Percentiles rank a stretch among this genome's conserved stretches.
phyloP scores from a whole-genome alignment of 2,329 filamentous ascomycete species.

The Fusarium sp. region DNA sequence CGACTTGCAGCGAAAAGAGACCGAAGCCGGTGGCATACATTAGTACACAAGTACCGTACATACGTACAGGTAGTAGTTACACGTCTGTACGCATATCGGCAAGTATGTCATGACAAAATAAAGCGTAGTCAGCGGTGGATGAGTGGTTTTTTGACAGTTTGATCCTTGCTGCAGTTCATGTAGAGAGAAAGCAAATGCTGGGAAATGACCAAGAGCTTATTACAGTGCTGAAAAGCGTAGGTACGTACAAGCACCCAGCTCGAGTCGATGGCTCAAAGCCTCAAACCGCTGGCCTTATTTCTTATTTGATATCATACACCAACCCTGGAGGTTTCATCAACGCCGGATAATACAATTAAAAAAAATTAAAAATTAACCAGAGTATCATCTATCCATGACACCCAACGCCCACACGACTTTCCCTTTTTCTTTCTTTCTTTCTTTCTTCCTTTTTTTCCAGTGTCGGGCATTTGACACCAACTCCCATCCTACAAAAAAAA shows the following conservation, averaged over 20 bases:
- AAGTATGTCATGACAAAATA: neutral
- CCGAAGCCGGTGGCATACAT: conserved; percentile 20
- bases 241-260: neutral
- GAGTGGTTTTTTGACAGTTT: neutral
- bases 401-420: conserved; percentile 33
- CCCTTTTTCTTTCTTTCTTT: neutral
- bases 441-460: conserved; percentile 5
- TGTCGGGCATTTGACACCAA: conserved; percentile 5
- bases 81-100: neutral
- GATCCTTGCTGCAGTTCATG: conserved; percentile 7
- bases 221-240: neutral
- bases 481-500: conserved; percentile 5
- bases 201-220: neutral
- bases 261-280: too few relatives aligned
- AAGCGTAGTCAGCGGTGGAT: neutral
- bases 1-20: conserved; percentile 19
- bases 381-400: conserved; percentile 33
- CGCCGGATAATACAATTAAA: conserved; percentile 1
- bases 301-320: conserved; percentile 13
- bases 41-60: too few relatives aligned
- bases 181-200: neutral
- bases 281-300: neutral
- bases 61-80: too few relatives aligned
- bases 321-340: conserved; percentile 7
- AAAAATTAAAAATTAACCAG: conserved; percentile 8